Base-by-base conservation (phyloP, 2,329 filamentous ascomycete genomes). In the Karstenula rhodostoma region DNA sequence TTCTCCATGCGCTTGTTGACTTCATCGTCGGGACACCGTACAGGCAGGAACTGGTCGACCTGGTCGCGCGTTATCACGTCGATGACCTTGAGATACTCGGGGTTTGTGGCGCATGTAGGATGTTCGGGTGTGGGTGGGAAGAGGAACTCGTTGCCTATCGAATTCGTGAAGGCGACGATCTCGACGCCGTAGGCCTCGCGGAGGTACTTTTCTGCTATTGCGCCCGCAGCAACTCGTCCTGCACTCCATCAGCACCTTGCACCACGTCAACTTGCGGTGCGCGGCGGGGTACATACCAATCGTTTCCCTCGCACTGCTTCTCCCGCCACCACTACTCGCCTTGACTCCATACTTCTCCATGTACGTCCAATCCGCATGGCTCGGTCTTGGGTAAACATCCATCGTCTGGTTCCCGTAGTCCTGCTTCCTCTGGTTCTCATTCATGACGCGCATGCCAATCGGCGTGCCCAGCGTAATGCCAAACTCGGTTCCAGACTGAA, bases 341-440 rank as follows among this genome's bases (percentile, higher is more conserved):
- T 96, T 96, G 69, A 96, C 89, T 59, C 94, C 94, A 78, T 99
- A 99, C 82, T 98, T 98, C 79, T 97, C 92, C 62, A 97, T 85
- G 81, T 98, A 98, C 62, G 95, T 98, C 87, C 91, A 97, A 81
- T 98, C 94, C 61, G 95, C 94, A 80, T 98, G 95, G 76, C 89
- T 93, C 37, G 94, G 95, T 54, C 95, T 87, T 4, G 95, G 95
- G 85, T 90, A 98, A 64, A 89, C 82, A 79, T 98, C 92, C 87
- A 97, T 97, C 32, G 94, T 97, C 76, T 88, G 87, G 80, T 88
- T 87, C 58, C 91, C 91, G 80, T 98, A 98, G 83, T 99, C 95
- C 76, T 92, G 89, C 40, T 94, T 94, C 64, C 94, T 85, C 77
- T 97, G 93, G 78, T 98, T 94, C 83, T 98, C 89, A 79, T 98